These are phyloP conservation scores for Aegilops speltoides DNA, from an alignment of 176 grass and related monocot genomes.

Conservation along the genomic window DNA sequence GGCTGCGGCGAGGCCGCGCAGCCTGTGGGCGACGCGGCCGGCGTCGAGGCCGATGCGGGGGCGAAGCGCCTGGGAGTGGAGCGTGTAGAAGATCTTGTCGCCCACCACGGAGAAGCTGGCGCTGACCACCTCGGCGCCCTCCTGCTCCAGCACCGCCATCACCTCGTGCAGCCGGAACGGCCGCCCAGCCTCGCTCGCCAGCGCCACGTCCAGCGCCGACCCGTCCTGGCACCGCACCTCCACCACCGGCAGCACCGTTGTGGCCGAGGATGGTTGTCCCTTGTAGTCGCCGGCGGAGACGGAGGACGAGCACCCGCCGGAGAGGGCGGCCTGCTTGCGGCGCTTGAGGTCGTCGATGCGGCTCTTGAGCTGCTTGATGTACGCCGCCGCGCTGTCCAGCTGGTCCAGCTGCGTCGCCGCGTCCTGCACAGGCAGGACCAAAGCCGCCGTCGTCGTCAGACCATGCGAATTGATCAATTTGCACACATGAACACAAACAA, in stretches of 20 bases:
- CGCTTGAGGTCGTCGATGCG: conserved; percentile 54
- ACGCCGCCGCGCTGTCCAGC: conserved; percentile 67
- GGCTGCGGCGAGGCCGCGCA: conserved; percentile 29
- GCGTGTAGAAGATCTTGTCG: conserved; percentile 80
- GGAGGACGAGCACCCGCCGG: too few species aligned
- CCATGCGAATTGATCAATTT: too few species aligned
- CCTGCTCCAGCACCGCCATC: conserved; percentile 73
- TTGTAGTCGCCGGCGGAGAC: not conserved
- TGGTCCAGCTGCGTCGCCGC: conserved; percentile 58
- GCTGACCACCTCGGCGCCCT: conserved; percentile 77
- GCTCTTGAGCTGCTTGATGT: conserved; percentile 59
- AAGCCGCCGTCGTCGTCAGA: not conserved
- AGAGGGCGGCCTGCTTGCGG: not conserved
- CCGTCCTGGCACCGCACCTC: conserved; percentile 65
- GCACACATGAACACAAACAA: too few species aligned
- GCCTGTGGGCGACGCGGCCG: conserved; percentile 45
- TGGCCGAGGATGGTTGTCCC: too few species aligned
- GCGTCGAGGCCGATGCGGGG: conserved; percentile 58
- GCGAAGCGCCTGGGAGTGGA: conserved; percentile 76
- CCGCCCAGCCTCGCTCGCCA: conserved; percentile 41
- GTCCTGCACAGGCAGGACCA: conserved; percentile 17
- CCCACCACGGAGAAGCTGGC: conserved; percentile 71
- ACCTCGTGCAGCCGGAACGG: conserved; percentile 72
- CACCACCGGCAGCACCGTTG: conserved; percentile 49
- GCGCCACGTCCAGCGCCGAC: conserved; percentile 64